A percentile compares a stretch with the other conserved stretches of the same genome.
phyloP scores from a whole-genome alignment of 352 stramenopile species.

The Phytophthora megakarya region DNA sequence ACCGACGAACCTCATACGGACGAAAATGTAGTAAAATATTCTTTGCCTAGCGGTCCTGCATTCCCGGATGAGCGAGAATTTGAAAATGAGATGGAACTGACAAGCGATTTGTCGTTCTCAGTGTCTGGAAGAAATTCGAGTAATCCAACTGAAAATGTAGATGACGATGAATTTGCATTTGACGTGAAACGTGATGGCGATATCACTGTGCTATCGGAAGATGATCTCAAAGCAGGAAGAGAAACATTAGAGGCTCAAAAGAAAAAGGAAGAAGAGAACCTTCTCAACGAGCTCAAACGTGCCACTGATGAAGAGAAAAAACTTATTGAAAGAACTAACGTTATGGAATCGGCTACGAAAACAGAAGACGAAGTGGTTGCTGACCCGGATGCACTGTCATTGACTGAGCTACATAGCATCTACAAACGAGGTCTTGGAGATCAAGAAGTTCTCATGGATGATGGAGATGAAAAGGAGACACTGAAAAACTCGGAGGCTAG shows the following conservation, averaged over 20 bases:
- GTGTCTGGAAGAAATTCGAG: slow-evolving; percentile 4
- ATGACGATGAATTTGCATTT: slow-evolving; percentile 56
- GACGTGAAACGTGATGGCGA: slow-evolving; percentile 7
- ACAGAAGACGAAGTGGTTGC: neutral
- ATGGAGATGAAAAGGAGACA: slow-evolving; percentile 30
- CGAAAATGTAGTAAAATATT: slow-evolving; percentile 29
- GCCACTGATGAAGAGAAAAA: slow-evolving; percentile 48
- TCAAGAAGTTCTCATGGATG: slow-evolving; percentile 62
- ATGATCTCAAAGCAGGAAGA: slow-evolving; percentile 25
- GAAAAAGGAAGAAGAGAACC: slow-evolving; percentile 39
- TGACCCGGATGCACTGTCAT: slow-evolving; percentile 40
- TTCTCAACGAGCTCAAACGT: slow-evolving; percentile 51
- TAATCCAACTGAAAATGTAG: neutral
- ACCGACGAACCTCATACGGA: neutral
- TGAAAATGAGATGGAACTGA: slow-evolving; percentile 41
- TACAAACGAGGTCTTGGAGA: slow-evolving; percentile 84
- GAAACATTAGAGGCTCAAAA: slow-evolving; percentile 34
- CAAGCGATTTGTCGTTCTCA: slow-evolving; percentile 45
- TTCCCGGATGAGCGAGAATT: slow-evolving; percentile 64
- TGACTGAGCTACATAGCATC: slow-evolving; percentile 77
- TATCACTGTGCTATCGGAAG: slow-evolving; percentile 17
- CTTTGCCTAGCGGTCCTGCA: slow-evolving; percentile 36
- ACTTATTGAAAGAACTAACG: slow-evolving; percentile 22
- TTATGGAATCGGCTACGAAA: neutral
- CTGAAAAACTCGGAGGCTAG: neutral